Conservation (phyloP, 306 rosid species). For the Hylodesmum podocarpum region DNA sequence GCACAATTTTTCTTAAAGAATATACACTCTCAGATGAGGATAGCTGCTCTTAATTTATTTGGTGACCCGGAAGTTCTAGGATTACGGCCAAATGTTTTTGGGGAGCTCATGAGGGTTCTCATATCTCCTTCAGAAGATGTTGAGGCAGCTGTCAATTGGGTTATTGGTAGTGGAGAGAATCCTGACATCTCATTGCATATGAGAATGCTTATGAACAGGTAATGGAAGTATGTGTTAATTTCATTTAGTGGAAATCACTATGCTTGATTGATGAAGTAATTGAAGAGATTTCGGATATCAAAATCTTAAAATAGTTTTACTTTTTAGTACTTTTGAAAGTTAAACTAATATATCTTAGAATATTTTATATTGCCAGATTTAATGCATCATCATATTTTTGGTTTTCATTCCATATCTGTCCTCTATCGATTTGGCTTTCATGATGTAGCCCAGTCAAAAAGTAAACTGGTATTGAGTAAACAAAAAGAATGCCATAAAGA, state of each 20-base stretch:
- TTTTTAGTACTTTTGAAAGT: background rate
- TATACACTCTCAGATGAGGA: slow-evolving; percentile 75
- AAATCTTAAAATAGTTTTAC: background rate
- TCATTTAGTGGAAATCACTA: background rate
- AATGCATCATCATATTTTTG: background rate
- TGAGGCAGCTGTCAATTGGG: slow-evolving; percentile 83
- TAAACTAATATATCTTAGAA: background rate
- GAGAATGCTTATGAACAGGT: slow-evolving; percentile 96
- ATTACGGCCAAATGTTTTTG: slow-evolving; percentile 82
- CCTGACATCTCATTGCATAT: slow-evolving; percentile 92
- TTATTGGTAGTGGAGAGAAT: slow-evolving; percentile 60
- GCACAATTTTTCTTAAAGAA: slow-evolving; percentile 93
- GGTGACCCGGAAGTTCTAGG: slow-evolving; percentile 62
- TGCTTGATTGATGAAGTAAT: slow-evolving; percentile 17
- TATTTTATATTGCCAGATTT: background rate
- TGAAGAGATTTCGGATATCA: background rate
- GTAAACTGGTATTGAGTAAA: too few relatives aligned
- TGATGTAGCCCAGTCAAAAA: too few relatives aligned
- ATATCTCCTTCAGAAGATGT: slow-evolving; percentile 81
- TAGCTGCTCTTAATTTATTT: slow-evolving; percentile 72
- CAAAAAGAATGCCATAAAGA: background rate
- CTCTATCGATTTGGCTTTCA: background rate
- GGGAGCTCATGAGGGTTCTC: slow-evolving; percentile 92
- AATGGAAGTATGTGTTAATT: slow-evolving; percentile 17
- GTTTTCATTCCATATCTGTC: background rate